Evolutionary conservation across 108 stramenopile species (phyloP).

Genomic region (Nannochloropsis granulata): DNA sequence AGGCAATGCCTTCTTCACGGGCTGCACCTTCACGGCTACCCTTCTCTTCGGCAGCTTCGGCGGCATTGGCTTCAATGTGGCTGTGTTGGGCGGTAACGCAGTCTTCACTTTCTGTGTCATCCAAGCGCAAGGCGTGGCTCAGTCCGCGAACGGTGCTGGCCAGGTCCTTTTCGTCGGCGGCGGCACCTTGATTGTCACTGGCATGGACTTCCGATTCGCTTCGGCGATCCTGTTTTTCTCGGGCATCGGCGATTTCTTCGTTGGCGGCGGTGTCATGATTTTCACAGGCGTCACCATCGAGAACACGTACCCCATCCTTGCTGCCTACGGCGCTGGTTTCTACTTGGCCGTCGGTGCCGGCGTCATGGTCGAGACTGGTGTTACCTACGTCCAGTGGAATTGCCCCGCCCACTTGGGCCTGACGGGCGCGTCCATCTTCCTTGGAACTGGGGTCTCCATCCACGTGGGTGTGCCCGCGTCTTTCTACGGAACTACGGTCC

Average conservation of each 20-base stretch:
- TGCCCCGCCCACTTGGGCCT: background rate
- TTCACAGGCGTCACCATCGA: background rate
- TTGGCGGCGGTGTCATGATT: background rate
- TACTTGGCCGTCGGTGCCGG: background rate
- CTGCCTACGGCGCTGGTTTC: background rate
- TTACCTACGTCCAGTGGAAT: background rate
- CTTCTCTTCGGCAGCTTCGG: background rate
- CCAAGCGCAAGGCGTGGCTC: background rate
- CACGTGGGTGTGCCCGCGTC: background rate
- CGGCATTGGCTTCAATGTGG: background rate
- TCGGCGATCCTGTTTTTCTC: background rate
- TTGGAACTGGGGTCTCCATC: background rate
- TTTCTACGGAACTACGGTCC: background rate
- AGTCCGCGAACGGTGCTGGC: background rate
- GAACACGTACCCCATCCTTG: background rate
- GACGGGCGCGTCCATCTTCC: background rate
- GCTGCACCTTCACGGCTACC: background rate
- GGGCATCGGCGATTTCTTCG: background rate
- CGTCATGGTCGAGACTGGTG: background rate
- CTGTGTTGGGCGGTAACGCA: background rate
- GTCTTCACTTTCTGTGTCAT: background rate
- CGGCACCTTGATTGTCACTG: background rate
- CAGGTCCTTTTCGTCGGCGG: background rate
- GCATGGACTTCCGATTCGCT: background rate
- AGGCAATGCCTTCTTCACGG: background rate